Percentiles rank a stretch among this genome's conserved stretches.
These are phyloP conservation scores for Taphrina communis DNA, from an alignment of 1,139 yeast genomes.

Conservation along the genomic window DNA sequence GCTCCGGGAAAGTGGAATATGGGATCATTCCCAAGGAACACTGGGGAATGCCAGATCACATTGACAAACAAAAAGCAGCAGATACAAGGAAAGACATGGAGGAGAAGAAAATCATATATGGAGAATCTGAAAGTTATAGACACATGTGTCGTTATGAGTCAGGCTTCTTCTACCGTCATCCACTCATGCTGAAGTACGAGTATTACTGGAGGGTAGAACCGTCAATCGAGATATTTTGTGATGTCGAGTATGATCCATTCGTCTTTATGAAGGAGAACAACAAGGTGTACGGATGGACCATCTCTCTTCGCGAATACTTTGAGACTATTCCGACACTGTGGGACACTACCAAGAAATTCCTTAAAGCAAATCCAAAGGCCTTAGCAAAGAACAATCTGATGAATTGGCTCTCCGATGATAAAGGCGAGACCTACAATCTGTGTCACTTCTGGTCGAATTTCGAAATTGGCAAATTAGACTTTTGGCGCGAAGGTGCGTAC, in stretches of 20 bases:
- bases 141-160: slow-evolving; percentile 79
- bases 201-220: slow-evolving; percentile 81
- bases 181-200: slow-evolving; percentile 61
- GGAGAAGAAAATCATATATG: slow-evolving; percentile 62
- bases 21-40: slow-evolving; percentile 68
- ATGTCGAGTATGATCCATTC: slow-evolving; percentile 69
- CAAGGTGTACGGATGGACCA: slow-evolving; percentile 74
- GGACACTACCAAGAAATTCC: slow-evolving; percentile 72
- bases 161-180: slow-evolving; percentile 68
- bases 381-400: slow-evolving; percentile 72
- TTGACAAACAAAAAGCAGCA: slow-evolving; percentile 60
- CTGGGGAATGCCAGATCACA: slow-evolving; percentile 77
- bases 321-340: slow-evolving; percentile 86
- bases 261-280: slow-evolving; percentile 64
- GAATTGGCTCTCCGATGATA: slow-evolving; percentile 70
- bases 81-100: slow-evolving; percentile 47
- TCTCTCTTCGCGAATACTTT: slow-evolving; percentile 75
- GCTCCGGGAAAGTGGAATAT: slow-evolving; percentile 67
- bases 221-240: slow-evolving; percentile 62
- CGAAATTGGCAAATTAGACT: slow-evolving; percentile 78
- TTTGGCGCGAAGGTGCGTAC: slow-evolving; percentile 75
- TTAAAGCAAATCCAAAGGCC: slow-evolving; percentile 64
- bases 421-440: slow-evolving; percentile 64
- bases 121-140: slow-evolving; percentile 63
- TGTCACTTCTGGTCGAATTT: slow-evolving; percentile 97